Percentiles rank a stretch among this genome's conserved stretches.
phyloP scores from a whole-genome alignment of 2,329 filamentous ascomycete genomes.

The Reticulascus tulasneorum region DNA sequence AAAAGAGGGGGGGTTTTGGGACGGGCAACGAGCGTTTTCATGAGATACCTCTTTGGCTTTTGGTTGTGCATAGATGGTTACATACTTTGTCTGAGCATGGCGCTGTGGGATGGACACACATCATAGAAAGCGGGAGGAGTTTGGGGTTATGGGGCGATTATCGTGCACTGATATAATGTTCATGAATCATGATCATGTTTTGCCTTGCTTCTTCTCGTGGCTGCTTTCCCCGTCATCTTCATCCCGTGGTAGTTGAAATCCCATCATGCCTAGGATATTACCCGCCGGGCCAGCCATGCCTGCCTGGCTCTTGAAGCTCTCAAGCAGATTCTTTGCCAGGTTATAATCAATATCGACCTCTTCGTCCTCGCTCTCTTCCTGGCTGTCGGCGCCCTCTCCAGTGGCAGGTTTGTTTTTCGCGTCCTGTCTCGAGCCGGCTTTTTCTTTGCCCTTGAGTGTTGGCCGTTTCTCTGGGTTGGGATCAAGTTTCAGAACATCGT shows the following conservation, averaged over 20 bases:
- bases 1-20: background rate
- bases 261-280: constrained; percentile 84
- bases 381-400: constrained; percentile 35
- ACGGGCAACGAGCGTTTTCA: background rate
- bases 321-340: constrained; percentile 82
- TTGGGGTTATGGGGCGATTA: too few species aligned
- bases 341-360: constrained; percentile 80
- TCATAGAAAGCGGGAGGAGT: too few species aligned
- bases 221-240: constrained; percentile 60
- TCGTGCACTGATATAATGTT: too few species aligned
- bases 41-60: background rate
- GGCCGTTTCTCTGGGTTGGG: constrained; percentile 26
- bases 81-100: too few species aligned
- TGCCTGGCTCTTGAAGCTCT: constrained; percentile 87
- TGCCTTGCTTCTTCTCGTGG: constrained; percentile 14
- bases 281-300: constrained; percentile 82
- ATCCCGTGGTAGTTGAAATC: constrained; percentile 74
- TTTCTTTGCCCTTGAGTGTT: constrained; percentile 19
- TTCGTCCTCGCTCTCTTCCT: constrained; percentile 48
- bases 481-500: constrained; percentile 61
- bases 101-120: too few species aligned
- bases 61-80: too few species aligned
- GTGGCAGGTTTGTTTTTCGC: constrained; percentile 4
- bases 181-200: background rate
- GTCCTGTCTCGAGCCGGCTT: constrained; percentile 6